These are phyloP conservation scores for Mycothermus thermophilus DNA, from an alignment of 495 filamentous ascomycete species.

Conservation along the genomic window DNA sequence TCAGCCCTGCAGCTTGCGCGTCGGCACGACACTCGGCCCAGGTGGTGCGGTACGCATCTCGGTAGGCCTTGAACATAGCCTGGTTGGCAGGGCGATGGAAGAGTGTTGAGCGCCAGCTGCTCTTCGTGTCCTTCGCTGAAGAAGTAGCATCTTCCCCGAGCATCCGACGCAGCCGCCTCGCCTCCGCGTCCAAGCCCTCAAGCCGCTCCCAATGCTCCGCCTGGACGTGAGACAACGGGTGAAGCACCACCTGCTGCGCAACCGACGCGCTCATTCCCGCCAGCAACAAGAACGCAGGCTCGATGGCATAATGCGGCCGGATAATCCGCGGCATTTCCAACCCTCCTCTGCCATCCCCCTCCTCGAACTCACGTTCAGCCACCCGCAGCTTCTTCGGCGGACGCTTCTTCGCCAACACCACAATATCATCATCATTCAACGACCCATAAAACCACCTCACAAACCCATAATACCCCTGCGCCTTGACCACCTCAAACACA, in stretches of 20 bases:
- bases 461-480: slow-evolving; percentile 71
- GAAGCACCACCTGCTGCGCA: slow-evolving; percentile 62
- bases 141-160: background rate
- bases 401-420: slow-evolving; percentile 27
- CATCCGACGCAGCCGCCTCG: slow-evolving; percentile 32
- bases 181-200: slow-evolving; percentile 54
- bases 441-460: slow-evolving; percentile 64
- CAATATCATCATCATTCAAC: slow-evolving; percentile 28
- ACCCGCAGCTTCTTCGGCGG: slow-evolving; percentile 12
- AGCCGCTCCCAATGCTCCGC: slow-evolving; percentile 64
- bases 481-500: slow-evolving; percentile 76
- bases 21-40: slow-evolving; percentile 52
- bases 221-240: slow-evolving; percentile 64
- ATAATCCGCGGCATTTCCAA: slow-evolving; percentile 47
- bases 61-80: slow-evolving; percentile 53
- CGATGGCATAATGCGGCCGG: slow-evolving; percentile 71
- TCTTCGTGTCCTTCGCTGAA: too few species aligned
- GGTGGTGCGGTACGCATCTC: slow-evolving; percentile 62
- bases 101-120: too few species aligned
- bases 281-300: slow-evolving; percentile 65
- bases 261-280: slow-evolving; percentile 67
- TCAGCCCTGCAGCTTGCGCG: slow-evolving; percentile 44
- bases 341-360: too few species aligned
- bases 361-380: background rate
- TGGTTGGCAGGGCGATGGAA: slow-evolving; percentile 23